A percentile compares a stretch with the other conserved stretches of the same genome.
These are phyloP conservation scores for Penicillium ochrochloron DNA, from an alignment of 495 filamentous ascomycete genomes.

Conservation along the genomic window DNA sequence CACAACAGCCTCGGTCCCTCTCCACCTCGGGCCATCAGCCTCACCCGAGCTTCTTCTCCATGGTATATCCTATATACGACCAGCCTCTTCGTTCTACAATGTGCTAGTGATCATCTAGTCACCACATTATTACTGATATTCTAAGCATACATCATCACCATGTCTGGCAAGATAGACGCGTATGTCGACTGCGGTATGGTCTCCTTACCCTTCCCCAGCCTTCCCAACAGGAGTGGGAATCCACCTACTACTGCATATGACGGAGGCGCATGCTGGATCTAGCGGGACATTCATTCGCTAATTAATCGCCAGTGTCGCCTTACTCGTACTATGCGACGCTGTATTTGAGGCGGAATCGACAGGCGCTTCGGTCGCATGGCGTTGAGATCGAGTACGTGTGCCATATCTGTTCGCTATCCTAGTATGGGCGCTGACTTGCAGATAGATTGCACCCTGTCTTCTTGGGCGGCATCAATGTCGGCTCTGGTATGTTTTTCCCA, in stretches of 20 bases:
- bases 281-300: slow-evolving; percentile 6
- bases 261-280: too few species aligned
- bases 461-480: slow-evolving; percentile 72
- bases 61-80: slow-evolving; percentile 22
- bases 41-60: slow-evolving; percentile 1
- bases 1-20: slow-evolving; percentile 33
- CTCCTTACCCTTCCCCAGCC: slow-evolving; percentile 1
- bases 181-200: slow-evolving; percentile 35
- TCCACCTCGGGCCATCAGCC: slow-evolving; percentile 28
- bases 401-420: not conserved
- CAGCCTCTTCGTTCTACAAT: slow-evolving; percentile 6
- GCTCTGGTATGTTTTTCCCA: slow-evolving; percentile 52
- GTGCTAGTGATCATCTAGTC: slow-evolving; percentile 15
- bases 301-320: slow-evolving; percentile 58
- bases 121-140: not conserved
- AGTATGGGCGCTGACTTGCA: slow-evolving; percentile 2
- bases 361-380: slow-evolving; percentile 56
- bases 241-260: not conserved
- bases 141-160: slow-evolving; percentile 9
- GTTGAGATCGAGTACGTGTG: slow-evolving; percentile 64
- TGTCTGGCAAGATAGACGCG: slow-evolving; percentile 36
- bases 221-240: not conserved
- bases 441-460: slow-evolving; percentile 69
- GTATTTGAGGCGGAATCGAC: slow-evolving; percentile 60
- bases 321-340: slow-evolving; percentile 69